Evolutionary conservation across 2,329 filamentous ascomycete species (phyloP), one percentile per base, ranked within the genome.

Genomic region (Berkeleyomyces basicola): DNA sequence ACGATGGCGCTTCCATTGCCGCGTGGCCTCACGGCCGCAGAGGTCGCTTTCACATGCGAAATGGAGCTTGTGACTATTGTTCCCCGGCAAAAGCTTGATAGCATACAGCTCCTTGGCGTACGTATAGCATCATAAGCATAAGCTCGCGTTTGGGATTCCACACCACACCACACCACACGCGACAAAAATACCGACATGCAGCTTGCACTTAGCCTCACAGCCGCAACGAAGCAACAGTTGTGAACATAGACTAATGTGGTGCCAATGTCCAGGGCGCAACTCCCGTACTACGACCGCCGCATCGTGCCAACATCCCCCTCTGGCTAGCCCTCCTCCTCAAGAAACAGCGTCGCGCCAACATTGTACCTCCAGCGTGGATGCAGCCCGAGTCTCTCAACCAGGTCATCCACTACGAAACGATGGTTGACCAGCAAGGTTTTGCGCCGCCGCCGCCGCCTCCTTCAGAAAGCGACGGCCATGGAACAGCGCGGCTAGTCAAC

Each of bases 251-350:
- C 23, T 23, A 23, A 58, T 65, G 59, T 67, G 64, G 65, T 61
- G 63, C 67, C 70, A 66, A 70, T 57, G 46, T 60, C 57, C 70
- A 96, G 92, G 92, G 92, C 64, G 78, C 83, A 64, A 88, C 91
- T 43, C 84, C 85, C 62, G 74, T 82, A 33, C 82, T 99, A 47
- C 83, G 84, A 36, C 93, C 93, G 1, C 92, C 92, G 0, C 85
- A 90, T 70, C 84, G 90, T 68, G 82, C 84, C 67, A 78, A 86
- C 47, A 73, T 97, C 0, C 92, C 93, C 0, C 82, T 99, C 64
- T 99, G 93, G 93, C 87, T 99, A 14, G 93, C 93, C 2, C 81
- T 97, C 14, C 84, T 97, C 33, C 84, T 99, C 62, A 97, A 97
- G 75, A 90, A 91, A 66, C 93, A 99, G 75, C 84, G 87, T 61